phyloP scores from a whole-genome alignment of 768 basidiomycete genomes.

The Astraeus odoratus region DNA sequence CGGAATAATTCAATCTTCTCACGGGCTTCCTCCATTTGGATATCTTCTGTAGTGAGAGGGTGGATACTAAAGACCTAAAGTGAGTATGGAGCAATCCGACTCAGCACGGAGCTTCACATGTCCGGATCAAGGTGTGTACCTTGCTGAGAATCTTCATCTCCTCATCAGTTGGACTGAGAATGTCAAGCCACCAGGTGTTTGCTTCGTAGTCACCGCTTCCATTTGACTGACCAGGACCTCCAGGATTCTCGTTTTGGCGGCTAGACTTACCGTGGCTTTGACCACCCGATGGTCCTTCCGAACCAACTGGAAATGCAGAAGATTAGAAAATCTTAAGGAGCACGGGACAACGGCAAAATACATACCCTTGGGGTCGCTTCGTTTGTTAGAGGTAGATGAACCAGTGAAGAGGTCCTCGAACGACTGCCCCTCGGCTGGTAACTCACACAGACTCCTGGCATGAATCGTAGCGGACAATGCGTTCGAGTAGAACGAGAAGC shows the following conservation, averaged over 20 bases:
- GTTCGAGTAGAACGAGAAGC: slow-evolving; percentile 98
- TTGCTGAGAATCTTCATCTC: slow-evolving; percentile 98
- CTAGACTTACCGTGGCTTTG: slow-evolving; percentile 13
- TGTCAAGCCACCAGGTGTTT: slow-evolving; percentile 96
- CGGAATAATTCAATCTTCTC: slow-evolving; percentile 99
- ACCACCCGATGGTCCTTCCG: slow-evolving; percentile 1
- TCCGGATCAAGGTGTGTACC: slow-evolving; percentile 34
- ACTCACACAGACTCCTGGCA: slow-evolving; percentile 84
- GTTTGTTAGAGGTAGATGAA: slow-evolving; percentile 14
- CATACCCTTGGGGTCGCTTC: slow-evolving; percentile 5
- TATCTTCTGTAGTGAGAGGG: slow-evolving; percentile 97
- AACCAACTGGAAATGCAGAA: slow-evolving; percentile 2
- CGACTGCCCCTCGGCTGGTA: slow-evolving; percentile 88
- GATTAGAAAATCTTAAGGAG: slow-evolving; percentile 5
- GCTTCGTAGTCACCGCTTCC: slow-evolving; percentile 47
- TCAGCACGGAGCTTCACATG: neutral
- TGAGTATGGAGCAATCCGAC: neutral
- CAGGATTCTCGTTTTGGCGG: slow-evolving; percentile 14
- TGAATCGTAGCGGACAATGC: slow-evolving; percentile 89
- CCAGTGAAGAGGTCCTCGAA: slow-evolving; percentile 88
- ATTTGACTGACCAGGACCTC: slow-evolving; percentile 12
- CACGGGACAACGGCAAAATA: slow-evolving; percentile 4
- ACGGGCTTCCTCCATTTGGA: slow-evolving; percentile 98
- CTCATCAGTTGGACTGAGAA: slow-evolving; percentile 89
- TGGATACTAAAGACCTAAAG: slow-evolving; percentile 90